Base-by-base conservation (phyloP, 2,329 filamentous ascomycete species). In the Neofusicoccum parvum region DNA sequence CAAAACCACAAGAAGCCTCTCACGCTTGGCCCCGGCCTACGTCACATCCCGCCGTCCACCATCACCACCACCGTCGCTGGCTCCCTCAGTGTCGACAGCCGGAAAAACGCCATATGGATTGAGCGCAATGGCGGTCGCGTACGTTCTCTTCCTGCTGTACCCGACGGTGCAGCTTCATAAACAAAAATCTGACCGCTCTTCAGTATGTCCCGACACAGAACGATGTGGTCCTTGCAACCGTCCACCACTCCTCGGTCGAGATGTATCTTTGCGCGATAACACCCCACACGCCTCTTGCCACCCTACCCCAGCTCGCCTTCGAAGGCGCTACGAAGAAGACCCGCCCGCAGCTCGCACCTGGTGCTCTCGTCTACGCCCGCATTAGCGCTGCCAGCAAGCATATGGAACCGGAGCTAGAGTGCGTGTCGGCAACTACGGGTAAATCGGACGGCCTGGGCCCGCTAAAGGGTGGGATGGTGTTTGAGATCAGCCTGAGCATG, bases 261-360 rank as follows among this genome's bases (percentile, higher is more conserved):
- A 86, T 87, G 75, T 97, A 92, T 83, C 89, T 91, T 78, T 93
- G 93, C 76, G 84, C 85, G 70, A 84, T 98, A 62, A 90, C 92
- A 34, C 84, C 85, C 9, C 81, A 88, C 72, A 86, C 85, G 5
- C 80, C 84, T 0, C 79, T 80, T 67, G 92, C 91, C 0, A 82
- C 91, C 17, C 87, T 98, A 0, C 92, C 92, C 0, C 91, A 96
- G 70, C 85, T 98, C 20, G 88, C 93, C n/a, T 99, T 99, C 76
- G 94, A 98, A 79, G 88, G 89, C 68, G 95, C 93, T 17, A 92
- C 90, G 50, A 95, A 94, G 78, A 98, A 98, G 81, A 97, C 92
- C 2, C 86, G 94, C 1, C 95, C 95, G 0, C 85, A 92, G 69
- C 86, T 98, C 49, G 82, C 84, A 34, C 74, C 87, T 14, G 92